Conservation (phyloP, 108 stramenopile species). For the Conticribra guillardii region DNA sequence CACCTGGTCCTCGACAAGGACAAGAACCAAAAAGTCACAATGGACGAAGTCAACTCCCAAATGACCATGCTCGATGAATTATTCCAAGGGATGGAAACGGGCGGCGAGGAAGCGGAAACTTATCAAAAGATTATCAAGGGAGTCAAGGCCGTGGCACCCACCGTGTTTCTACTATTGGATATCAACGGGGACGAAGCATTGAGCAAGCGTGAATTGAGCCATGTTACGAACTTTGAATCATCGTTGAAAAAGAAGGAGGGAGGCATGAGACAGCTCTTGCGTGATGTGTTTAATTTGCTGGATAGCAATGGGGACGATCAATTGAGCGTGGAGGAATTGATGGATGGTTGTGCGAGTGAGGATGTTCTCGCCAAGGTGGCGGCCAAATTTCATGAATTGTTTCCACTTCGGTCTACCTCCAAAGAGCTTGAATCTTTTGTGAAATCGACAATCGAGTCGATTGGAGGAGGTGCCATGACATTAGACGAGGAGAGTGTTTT, state of each 20-base stretch:
- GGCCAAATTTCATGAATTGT: constrained; percentile 21
- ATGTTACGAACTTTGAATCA: constrained; percentile 29
- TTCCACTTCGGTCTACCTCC: constrained; percentile 21
- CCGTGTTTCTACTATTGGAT: constrained; percentile 25
- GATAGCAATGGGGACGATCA: constrained; percentile 29
- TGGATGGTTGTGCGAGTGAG: constrained; percentile 5
- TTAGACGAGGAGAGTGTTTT: constrained; percentile 16
- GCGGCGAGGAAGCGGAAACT: not conserved
- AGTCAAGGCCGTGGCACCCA: constrained; percentile 22
- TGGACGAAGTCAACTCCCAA: constrained; percentile 24
- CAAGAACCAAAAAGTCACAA: constrained; percentile 30
- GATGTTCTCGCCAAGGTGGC: constrained; percentile 15
- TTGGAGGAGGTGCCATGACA: constrained; percentile 7
- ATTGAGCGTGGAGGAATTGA: constrained; percentile 30
- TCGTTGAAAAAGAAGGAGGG: constrained; percentile 37
- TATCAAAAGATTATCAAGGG: constrained; percentile 15
- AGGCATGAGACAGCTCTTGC: constrained; percentile 27
- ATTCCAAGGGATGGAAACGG: not conserved
- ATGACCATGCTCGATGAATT: constrained; percentile 19
- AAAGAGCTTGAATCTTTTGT: constrained; percentile 32
- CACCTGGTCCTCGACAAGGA: constrained; percentile 30
- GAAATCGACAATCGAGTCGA: constrained; percentile 10
- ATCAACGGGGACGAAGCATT: constrained; percentile 18
- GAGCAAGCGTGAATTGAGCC: constrained; percentile 15
- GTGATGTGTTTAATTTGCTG: constrained; percentile 24